Conservation (phyloP, 768 basidiomycete genomes). For the Phaeotremella fagi region DNA sequence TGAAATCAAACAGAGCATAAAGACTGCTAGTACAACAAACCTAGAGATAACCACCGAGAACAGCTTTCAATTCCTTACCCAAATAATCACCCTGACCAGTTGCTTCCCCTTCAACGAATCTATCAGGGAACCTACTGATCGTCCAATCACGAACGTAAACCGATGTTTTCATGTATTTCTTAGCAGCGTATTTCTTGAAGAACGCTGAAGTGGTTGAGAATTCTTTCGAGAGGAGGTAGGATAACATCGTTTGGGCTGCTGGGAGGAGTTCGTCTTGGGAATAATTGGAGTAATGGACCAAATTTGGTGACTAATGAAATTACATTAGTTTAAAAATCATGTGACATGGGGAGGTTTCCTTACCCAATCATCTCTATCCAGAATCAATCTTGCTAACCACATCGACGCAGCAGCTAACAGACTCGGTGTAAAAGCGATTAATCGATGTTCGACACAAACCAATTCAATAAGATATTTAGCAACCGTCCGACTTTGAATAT, state of each 20-base stretch:
- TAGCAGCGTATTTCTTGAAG: constrained; percentile 81
- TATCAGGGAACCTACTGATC: constrained; percentile 25
- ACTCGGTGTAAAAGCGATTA: constrained; percentile 70
- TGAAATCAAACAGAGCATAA: too few relatives aligned
- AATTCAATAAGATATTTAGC: constrained; percentile 91
- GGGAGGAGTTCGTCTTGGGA: constrained; percentile 72
- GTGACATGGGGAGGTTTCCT: constrained; percentile 36
- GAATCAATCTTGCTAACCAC: constrained; percentile 75
- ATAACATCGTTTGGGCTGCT: constrained; percentile 78
- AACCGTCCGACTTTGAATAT: constrained; percentile 75
- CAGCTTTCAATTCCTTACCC: constrained; percentile 10
- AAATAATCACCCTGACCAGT: constrained; percentile 5
- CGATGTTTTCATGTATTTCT: constrained; percentile 75
- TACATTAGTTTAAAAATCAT: neutral
- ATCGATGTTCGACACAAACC: constrained; percentile 69
- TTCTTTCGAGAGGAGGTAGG: constrained; percentile 61
- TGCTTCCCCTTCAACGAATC: too few relatives aligned
- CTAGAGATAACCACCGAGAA: too few relatives aligned
- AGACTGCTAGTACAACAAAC: too few relatives aligned
- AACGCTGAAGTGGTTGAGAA: constrained; percentile 65
- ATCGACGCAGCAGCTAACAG: constrained; percentile 74
- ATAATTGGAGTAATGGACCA: constrained; percentile 84
- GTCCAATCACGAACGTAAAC: constrained; percentile 83
- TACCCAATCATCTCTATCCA: constrained; percentile 85
- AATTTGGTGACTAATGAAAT: constrained; percentile 53